Percentiles rank a stretch among this genome's conserved stretches.
These are phyloP conservation scores for Neurospora crassa DNA, from an alignment of 2,329 filamentous ascomycete genomes.

Conservation along the genomic window DNA sequence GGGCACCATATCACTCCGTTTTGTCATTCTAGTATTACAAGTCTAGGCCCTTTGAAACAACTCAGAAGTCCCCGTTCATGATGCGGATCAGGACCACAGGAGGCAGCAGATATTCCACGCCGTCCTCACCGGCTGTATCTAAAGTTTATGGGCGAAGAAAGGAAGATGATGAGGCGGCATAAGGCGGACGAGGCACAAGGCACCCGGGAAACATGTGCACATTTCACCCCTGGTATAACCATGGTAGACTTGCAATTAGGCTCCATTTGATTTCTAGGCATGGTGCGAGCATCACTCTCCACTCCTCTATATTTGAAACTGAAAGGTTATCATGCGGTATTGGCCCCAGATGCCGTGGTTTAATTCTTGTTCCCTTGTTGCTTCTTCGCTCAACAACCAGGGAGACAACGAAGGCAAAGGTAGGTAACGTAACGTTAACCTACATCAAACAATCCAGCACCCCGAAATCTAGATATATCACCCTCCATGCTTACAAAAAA, in stretches of 20 bases:
- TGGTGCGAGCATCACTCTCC: background rate
- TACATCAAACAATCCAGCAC: background rate
- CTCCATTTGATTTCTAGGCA: background rate
- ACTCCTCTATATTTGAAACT: background rate
- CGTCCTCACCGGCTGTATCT: background rate
- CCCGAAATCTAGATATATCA: background rate
- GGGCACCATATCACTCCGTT: background rate
- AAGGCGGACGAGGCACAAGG: background rate
- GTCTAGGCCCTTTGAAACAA: background rate
- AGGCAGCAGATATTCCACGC: background rate
- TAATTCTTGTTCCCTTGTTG: background rate
- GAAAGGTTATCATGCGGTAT: background rate
- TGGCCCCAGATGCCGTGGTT: background rate
- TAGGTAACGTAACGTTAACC: background rate
- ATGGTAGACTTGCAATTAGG: background rate
- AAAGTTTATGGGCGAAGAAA: background rate
- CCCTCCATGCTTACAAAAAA: background rate
- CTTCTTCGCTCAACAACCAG: background rate
- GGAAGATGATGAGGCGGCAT: background rate
- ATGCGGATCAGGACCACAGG: background rate
- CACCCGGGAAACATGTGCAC: background rate
- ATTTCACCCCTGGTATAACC: background rate
- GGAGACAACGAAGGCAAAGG: too few species aligned
- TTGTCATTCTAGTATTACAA: background rate
- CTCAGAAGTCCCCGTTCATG: background rate